These are phyloP conservation scores for Aureobasidium sp. DNA, from an alignment of 2,329 filamentous ascomycete species.

Conservation along the genomic window DNA sequence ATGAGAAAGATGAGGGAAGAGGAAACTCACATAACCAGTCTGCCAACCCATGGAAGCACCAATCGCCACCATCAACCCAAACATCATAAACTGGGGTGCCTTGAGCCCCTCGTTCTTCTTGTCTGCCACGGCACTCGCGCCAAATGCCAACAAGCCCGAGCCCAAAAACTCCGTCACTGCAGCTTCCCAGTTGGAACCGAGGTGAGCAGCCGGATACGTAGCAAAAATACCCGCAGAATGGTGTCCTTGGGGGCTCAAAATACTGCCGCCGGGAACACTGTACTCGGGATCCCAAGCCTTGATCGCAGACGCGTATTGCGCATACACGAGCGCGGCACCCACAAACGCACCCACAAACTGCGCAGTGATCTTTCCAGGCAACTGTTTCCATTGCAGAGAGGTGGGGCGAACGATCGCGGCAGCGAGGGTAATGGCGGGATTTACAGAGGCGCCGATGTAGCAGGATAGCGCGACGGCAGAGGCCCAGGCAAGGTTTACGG, in stretches of 20 bases:
- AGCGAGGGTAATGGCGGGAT: constrained; percentile 3
- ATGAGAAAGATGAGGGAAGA: not conserved
- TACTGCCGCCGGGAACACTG: constrained; percentile 2
- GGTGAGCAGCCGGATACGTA: not conserved
- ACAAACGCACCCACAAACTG: constrained; percentile 5
- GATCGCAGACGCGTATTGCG: not conserved
- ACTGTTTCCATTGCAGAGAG: not conserved
- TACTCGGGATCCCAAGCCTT: constrained; percentile 11
- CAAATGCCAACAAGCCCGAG: not conserved
- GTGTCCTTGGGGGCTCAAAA: constrained; percentile 2
- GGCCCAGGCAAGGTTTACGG: constrained; percentile 7
- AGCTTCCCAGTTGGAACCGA: constrained; percentile 7
- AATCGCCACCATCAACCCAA: constrained; percentile 1
- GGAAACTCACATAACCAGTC: constrained; percentile 11
- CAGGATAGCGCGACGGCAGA: not conserved
- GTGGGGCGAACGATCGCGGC: constrained; percentile 7
- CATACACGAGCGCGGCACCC: not conserved
- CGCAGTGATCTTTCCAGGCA: not conserved
- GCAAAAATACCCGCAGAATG: constrained; percentile 10
- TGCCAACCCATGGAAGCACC: constrained; percentile 11
- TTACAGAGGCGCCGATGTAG: constrained; percentile 2
- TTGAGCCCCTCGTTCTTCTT: not conserved
- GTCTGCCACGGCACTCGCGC: not conserved
- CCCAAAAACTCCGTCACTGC: constrained; percentile 1
- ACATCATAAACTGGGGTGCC: not conserved